Evolutionary conservation across 257 asterid species (phyloP).

Genomic region (Penstemon newberryi): DNA sequence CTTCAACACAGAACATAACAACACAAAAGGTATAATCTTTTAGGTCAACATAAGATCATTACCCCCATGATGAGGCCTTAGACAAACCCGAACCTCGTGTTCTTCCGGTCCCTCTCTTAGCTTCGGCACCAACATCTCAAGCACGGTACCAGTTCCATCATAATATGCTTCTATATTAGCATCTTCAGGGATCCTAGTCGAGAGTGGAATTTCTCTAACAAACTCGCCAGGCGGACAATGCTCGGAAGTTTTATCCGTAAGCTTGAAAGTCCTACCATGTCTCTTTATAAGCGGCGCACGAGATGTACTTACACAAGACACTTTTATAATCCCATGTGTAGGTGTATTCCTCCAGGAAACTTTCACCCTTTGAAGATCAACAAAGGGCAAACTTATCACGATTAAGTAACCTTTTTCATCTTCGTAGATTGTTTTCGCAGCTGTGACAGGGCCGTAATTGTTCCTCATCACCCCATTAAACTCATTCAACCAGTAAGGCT

Average conservation of each 20-base stretch:
- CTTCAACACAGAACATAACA: not conserved
- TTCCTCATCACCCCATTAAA: conserved; percentile 73
- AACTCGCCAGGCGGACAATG: conserved; percentile 98
- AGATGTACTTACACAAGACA: conserved; percentile 72
- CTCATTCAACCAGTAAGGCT: conserved; percentile 67
- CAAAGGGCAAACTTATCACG: conserved; percentile 77
- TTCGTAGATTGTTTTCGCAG: conserved; percentile 77
- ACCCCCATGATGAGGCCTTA: conserved; percentile 71
- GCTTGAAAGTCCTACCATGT: conserved; percentile 79
- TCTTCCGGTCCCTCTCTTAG: conserved; percentile 76
- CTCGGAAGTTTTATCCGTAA: conserved; percentile 62
- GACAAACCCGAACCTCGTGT: conserved; percentile 88
- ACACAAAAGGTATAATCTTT: conserved; percentile 16
- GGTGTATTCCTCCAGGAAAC: conserved; percentile 90
- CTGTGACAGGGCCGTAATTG: conserved; percentile 79
- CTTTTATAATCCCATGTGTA: conserved; percentile 74
- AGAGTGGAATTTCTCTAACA: conserved; percentile 73
- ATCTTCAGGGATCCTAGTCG: conserved; percentile 89
- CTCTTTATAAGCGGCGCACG: conserved; percentile 70
- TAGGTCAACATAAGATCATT: conserved; percentile 73
- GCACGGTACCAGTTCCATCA: conserved; percentile 75
- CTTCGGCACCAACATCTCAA: conserved; percentile 89
- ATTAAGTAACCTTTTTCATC: conserved; percentile 74
- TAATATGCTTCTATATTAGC: conserved; percentile 84
- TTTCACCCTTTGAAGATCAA: conserved; percentile 80